Percentiles rank a stretch among this genome's conserved stretches.
phyloP scores from a whole-genome alignment of 768 basidiomycete species.

The Termitomyces sp. region DNA sequence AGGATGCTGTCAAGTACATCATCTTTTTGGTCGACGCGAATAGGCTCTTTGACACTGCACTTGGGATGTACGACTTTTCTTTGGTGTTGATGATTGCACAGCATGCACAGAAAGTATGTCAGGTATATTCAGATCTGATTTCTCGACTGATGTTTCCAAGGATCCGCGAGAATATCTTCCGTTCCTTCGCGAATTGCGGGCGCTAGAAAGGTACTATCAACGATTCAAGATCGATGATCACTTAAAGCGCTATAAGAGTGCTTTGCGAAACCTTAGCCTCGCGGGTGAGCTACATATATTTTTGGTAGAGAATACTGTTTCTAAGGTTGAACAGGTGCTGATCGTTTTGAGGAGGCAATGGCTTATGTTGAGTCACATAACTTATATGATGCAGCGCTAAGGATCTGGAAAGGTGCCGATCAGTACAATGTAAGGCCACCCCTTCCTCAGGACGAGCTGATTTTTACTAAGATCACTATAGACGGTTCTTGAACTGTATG shows the following conservation, averaged over 20 bases:
- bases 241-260: conserved; percentile 68
- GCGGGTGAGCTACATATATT: conserved; percentile 45
- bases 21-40: conserved; percentile 97
- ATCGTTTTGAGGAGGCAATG: conserved; percentile 74
- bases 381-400: conserved; percentile 68
- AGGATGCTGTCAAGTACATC: conserved; percentile 97
- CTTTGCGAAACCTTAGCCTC: conserved; percentile 64
- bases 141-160: conserved; percentile 32
- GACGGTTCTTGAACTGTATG: conserved; percentile 71
- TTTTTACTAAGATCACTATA: conserved; percentile 22
- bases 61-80: conserved; percentile 99
- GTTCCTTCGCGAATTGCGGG: conserved; percentile 85
- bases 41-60: conserved; percentile 84
- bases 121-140: neutral
- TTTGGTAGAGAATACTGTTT: neutral
- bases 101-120: conserved; percentile 84
- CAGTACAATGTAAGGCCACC: conserved; percentile 47
- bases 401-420: conserved; percentile 66
- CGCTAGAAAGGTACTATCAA: conserved; percentile 77
- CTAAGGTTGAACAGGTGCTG: conserved; percentile 39
- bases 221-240: conserved; percentile 91
- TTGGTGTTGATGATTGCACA: conserved; percentile 95
- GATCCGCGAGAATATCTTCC: conserved; percentile 98
- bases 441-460: neutral
- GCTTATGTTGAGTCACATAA: conserved; percentile 74